Base-by-base conservation (phyloP, 2,329 filamentous ascomycete species). In the Nemania abortiva region DNA sequence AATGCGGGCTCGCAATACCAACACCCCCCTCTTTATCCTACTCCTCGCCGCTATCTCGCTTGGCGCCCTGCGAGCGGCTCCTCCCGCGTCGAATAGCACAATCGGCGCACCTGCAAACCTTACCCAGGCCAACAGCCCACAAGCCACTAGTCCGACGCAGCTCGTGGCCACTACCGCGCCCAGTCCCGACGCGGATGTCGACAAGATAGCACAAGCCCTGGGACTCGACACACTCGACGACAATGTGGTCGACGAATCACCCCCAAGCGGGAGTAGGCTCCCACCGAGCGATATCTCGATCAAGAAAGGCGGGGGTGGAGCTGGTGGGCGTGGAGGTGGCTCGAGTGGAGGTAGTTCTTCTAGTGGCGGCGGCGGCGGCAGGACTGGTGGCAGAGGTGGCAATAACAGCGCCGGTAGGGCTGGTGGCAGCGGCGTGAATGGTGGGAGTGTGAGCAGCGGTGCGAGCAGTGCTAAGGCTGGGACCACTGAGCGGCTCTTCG, bases 231-330 rank as follows among this genome's bases (percentile, higher is more conserved):
- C 13, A 4, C 6, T 27, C 18, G 15, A 39, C n/a, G 13, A 22
- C 24, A 22, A n/a, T 11, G 3, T 11, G 3, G 29, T 29, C 20
- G 49, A 60, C 13, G 6, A 53, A 10, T 39, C 20, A 9, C 3
- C 11, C 9, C 27, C 10, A n/a, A 6, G 20, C 11, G 3, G 3
- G 4, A 11, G 4, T 18, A 18, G 3, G 1, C 22, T 20, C 9
- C 37, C 11, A 1, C 4, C 9, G 1, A 18, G 5, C 1, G 52
- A 54, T 4, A 20, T 18, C 6, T 52, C 61, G 1, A 65, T 61
- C 10, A 62, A 61, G 52, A 65, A 65, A 53, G 56, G 62, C 6
- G 66, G 61, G 1, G 61, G 61, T 11, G 66, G n/a, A 10, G 49
- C 39, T 6, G 50, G 31, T 22, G n/a, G n/a, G n/a, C n/a, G n/a